A percentile compares a stretch with the other conserved stretches of the same genome.
Evolutionary conservation across 2,329 filamentous ascomycete genomes (phyloP).

Genomic region (Chalara sp.): DNA sequence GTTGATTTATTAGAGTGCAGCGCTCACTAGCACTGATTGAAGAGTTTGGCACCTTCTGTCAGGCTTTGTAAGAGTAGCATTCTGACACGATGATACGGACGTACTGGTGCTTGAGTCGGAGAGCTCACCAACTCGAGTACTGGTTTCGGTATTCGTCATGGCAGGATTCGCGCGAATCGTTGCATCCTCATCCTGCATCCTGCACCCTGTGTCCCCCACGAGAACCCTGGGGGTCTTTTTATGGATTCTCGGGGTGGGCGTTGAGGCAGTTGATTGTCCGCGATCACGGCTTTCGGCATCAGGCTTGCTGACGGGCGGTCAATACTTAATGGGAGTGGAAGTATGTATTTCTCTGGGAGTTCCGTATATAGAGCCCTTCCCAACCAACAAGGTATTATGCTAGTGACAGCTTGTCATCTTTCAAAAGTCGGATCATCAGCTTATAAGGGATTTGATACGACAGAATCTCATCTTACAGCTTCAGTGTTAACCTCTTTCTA

Average conservation of each 20-base stretch:
- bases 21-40: too few species aligned
- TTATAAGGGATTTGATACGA: not conserved
- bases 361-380: not conserved
- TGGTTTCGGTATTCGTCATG: too few species aligned
- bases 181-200: not conserved
- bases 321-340: not conserved
- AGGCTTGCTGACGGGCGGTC: not conserved
- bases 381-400: not conserved
- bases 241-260: not conserved
- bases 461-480: not conserved
- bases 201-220: not conserved
- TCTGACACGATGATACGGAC: too few species aligned
- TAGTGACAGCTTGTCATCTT: not conserved
- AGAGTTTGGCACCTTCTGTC: too few species aligned
- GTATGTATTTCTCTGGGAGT: not conserved
- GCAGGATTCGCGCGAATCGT: too few species aligned
- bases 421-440: not conserved
- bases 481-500: not conserved
- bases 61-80: too few species aligned
- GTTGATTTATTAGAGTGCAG: too few species aligned
- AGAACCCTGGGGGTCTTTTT: not conserved
- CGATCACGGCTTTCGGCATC: not conserved
- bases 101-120: too few species aligned
- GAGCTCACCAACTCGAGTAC: too few species aligned
- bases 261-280: not conserved